Conservation (phyloP, 2,329 filamentous ascomycete species). For the Ascochyta rabiei region DNA sequence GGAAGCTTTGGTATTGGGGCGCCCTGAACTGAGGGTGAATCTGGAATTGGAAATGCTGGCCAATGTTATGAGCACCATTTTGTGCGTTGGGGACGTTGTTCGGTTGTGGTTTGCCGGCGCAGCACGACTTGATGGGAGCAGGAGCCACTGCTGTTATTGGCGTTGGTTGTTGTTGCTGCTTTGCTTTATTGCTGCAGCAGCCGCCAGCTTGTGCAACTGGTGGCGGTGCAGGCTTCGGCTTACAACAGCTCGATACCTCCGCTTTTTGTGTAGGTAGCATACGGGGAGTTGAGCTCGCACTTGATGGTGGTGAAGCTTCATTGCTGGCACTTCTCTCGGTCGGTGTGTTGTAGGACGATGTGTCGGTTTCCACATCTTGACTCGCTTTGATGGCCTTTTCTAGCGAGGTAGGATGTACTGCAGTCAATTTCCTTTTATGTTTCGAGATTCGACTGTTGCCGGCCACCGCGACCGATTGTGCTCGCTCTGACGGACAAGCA, state of each 20-base stretch:
- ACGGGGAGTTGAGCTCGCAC: conserved; percentile 47
- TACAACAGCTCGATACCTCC: conserved; percentile 40
- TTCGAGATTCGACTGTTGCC: conserved; percentile 44
- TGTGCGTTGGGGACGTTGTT: conserved; percentile 11
- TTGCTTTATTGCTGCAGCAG: conserved; percentile 40
- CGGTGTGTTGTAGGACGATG: conserved; percentile 41
- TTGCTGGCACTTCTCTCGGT: conserved; percentile 44
- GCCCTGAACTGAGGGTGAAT: conserved; percentile 28
- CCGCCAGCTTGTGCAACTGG: conserved; percentile 26
- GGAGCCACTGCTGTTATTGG: background rate
- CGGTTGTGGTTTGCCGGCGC: conserved; percentile 30
- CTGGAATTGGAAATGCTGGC: conserved; percentile 30
- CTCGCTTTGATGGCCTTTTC: conserved; percentile 45
- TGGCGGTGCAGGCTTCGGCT: conserved; percentile 31
- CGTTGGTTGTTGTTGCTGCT: conserved; percentile 22
- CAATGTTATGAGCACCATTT: conserved; percentile 15
- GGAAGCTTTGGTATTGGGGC: conserved; percentile 29
- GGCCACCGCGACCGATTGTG: conserved; percentile 29
- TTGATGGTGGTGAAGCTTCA: conserved; percentile 41
- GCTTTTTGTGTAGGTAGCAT: conserved; percentile 36
- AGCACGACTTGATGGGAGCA: conserved; percentile 40
- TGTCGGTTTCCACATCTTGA: conserved; percentile 40
- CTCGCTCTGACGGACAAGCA: conserved; percentile 43
- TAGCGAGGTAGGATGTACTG: conserved; percentile 34
- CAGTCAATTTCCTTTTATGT: conserved; percentile 37